Base-by-base conservation (phyloP, 225 moss, liverwort and hornwort genomes). In the Sphagnum tenellum region DNA sequence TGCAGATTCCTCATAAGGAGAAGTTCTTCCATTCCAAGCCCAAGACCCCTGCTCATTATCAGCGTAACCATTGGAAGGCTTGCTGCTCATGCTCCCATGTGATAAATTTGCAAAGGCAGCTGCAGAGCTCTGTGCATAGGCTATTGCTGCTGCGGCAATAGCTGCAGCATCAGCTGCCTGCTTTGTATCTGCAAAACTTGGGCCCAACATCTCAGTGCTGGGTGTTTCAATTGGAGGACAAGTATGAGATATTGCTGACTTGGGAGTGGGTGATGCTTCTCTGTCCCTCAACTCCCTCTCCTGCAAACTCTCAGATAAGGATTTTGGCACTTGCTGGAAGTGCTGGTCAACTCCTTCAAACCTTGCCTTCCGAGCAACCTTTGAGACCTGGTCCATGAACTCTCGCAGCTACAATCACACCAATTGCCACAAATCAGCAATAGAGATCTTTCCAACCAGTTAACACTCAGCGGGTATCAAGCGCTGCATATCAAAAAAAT, bases 101-200 rank as follows among this genome's bases (percentile, higher is more conserved):
- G 76, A 65, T 57, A 87, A 74, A 66, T 67, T 89, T 65, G 81
- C 77, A 62, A 90, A 87, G 61, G 91, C 84, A 66, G 93, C 89
- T 70, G 89, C 98, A 76, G 92, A 90, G 72, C 88, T 93, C 71
- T 88, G 87, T 13, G 98, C 98, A 59, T 98, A 98, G 47, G 98
- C 98, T 69, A 89, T 79, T 50, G 98, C 98, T 63, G 93, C 98
- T 59, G 92, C 92, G 64, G 93, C 98, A 49, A 98, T 93, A 65
- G 85, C 84, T 6, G 98, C 90, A 73, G 90, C 93, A 76, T 90
- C 90, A 70, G 81, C 76, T 70, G 87, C 90, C 78, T 85, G 87
- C 75, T 93, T 93, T 1, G 86, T 72, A 66, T 84, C 89, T 61
- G 82, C 66, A 51, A 78, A 70, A 56, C 49, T 76, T 3, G 65